Evolutionary conservation across 768 basidiomycete species (phyloP).

Genomic region (Naematelia encephala): DNA sequence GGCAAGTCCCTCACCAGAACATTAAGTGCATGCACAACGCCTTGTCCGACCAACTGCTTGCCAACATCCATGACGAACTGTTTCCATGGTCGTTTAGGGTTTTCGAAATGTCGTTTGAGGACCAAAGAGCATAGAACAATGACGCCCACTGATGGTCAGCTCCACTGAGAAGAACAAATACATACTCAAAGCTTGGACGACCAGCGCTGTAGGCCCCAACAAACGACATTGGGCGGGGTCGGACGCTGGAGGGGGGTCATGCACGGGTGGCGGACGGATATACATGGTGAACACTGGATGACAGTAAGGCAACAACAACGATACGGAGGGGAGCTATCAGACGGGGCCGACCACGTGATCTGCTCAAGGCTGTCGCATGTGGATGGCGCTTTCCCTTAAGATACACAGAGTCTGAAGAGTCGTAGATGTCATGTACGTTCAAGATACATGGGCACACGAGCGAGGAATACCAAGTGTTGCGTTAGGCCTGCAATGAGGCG

Average conservation of each 20-base stretch:
- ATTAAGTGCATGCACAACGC: slow-evolving; percentile 43
- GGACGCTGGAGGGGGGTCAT: slow-evolving; percentile 19
- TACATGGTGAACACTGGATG: too few species aligned
- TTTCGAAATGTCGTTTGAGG: slow-evolving; percentile 82
- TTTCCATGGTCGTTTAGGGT: slow-evolving; percentile 79
- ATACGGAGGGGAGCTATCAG: too few species aligned
- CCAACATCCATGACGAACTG: slow-evolving; percentile 96
- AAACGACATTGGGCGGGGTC: slow-evolving; percentile 40
- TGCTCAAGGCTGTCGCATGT: too few species aligned
- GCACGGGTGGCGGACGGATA: background rate
- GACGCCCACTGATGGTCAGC: slow-evolving; percentile 81
- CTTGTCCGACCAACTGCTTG: slow-evolving; percentile 74
- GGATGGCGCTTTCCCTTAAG: too few species aligned
- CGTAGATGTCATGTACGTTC: too few species aligned
- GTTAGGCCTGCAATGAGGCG: too few species aligned
- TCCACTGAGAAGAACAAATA: background rate
- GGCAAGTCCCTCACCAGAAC: slow-evolving; percentile 32
- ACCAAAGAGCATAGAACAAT: slow-evolving; percentile 83
- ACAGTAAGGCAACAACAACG: too few species aligned
- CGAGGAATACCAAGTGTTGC: too few species aligned
- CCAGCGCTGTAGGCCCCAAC: slow-evolving; percentile 44
- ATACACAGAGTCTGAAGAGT: too few species aligned
- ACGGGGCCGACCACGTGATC: too few species aligned
- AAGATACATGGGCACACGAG: too few species aligned
- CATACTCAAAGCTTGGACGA: slow-evolving; percentile 46